Percentiles rank a stretch among this genome's conserved stretches.
phyloP scores from a whole-genome alignment of 148 eudicot genomes.

The Fagopyrum tataricum region DNA sequence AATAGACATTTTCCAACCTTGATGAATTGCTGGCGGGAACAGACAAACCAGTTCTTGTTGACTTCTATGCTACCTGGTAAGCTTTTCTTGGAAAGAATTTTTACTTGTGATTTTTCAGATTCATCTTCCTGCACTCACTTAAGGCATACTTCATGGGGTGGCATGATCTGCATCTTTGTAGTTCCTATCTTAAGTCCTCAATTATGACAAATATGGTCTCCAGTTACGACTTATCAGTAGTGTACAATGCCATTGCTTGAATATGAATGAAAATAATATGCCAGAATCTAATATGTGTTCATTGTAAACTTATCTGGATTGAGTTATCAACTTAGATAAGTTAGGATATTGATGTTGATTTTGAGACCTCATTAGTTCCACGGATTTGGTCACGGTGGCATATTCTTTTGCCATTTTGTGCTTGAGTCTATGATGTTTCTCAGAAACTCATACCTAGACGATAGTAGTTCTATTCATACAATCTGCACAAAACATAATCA shows the following conservation, averaged over 20 bases:
- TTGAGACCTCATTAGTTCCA: neutral
- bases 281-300: neutral
- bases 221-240: too few species aligned
- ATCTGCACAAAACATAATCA: neutral
- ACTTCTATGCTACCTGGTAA: constrained; percentile 94
- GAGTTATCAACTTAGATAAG: too few species aligned
- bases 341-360: neutral
- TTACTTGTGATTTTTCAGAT: neutral
- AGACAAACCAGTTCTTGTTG: constrained; percentile 83
- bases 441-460: neutral
- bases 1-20: constrained; percentile 60
- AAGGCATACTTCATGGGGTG: neutral
- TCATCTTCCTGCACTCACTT: neutral
- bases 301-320: neutral
- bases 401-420: neutral
- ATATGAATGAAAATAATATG: neutral
- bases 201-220: neutral
- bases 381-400: neutral
- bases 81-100: constrained; percentile 24
- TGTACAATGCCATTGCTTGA: neutral
- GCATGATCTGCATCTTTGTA: neutral
- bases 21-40: constrained; percentile 61
- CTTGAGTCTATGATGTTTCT: neutral
- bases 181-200: neutral
- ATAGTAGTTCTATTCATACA: neutral